Evolutionary conservation across 2,329 filamentous ascomycete species (phyloP), one percentile per base, ranked within the genome.

Genomic region (Microdochium bolleyi): DNA sequence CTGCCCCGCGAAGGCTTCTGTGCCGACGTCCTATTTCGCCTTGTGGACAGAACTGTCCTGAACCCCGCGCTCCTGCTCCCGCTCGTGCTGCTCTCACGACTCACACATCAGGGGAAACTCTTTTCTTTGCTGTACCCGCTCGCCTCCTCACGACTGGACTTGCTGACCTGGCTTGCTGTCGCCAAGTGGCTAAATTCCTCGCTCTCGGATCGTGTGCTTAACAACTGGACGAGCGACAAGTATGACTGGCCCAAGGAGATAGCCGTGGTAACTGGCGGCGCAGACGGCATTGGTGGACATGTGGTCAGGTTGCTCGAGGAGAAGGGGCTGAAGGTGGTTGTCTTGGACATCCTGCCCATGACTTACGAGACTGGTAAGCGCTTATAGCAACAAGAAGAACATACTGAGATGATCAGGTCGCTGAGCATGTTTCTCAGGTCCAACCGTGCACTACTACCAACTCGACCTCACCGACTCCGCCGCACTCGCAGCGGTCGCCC

Each of bases 391-490:
- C n/a, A 21, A n/a, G 34, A n/a, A 10, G n/a, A 30, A 34, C 11
- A 4, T 30, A 32, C 14, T 11, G 19, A 16, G n/a, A n/a, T 16
- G 11, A 38, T 49, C 16, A 51, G 56, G 21, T 63, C n/a, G n/a
- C n/a, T n/a, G n/a, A n/a, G n/a, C 66, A 2, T 69, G 67, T 27
- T 13, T 22, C 32, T 2, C 60, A 76, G 71, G 73, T 37, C 71
- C 75, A 32, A 79, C 79, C 10, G 80, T 89, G n/a, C 73, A 79
- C 64, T 86, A 83, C 71, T 88, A 83, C 71, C 71, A 83, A 58
- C 87, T 84, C 70, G 86, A 92, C 67, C 79, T 91, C 58, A 82
- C 83, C 49, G 83, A 78, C 0, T 70, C 79, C 3, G 62, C 73
- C 14, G 73, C 73, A 52, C 74, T 83, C 56, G 60, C 66, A 9